A percentile compares a stretch with the other conserved stretches of the same genome.
These are phyloP conservation scores for Aspergillus awamori DNA, from an alignment of 2,329 filamentous ascomycete genomes.

Conservation along the genomic window DNA sequence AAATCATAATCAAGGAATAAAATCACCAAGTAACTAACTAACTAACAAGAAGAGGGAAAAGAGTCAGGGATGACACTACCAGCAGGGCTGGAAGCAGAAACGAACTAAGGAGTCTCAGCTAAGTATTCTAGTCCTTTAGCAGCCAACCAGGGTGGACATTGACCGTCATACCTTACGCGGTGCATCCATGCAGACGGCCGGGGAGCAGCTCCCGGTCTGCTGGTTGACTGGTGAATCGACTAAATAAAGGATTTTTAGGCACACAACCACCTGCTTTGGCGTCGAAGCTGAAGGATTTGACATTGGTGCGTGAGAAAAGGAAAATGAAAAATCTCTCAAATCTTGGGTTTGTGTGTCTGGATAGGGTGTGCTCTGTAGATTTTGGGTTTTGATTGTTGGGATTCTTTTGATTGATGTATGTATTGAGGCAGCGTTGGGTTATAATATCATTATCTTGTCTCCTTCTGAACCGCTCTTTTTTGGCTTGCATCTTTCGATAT, in stretches of 20 bases:
- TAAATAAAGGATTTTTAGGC: slow-evolving; percentile 7
- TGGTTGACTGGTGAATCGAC: slow-evolving; percentile 2
- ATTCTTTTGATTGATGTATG: too few species aligned
- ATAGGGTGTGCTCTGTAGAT: too few species aligned
- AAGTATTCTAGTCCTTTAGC: background rate
- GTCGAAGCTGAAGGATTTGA: background rate
- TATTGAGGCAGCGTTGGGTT: too few species aligned
- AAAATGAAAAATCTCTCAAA: background rate
- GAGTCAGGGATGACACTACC: slow-evolving; percentile 2
- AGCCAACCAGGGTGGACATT: background rate
- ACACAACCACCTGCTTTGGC: background rate
- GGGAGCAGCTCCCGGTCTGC: slow-evolving; percentile 2
- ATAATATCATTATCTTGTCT: too few species aligned
- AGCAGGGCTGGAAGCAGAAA: background rate
- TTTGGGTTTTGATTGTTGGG: too few species aligned
- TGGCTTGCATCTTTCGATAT: too few species aligned
- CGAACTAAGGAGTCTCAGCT: slow-evolving; percentile 5
- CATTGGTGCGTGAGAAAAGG: too few species aligned
- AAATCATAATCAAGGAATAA: background rate
- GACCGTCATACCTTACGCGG: slow-evolving; percentile 1
- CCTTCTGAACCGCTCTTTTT: too few species aligned
- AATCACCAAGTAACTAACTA: background rate
- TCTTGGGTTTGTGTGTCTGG: background rate
- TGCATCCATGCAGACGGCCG: slow-evolving; percentile 6
- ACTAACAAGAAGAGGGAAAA: background rate